Base-by-base conservation (phyloP, 345 rosid genomes). In the Pelargonium nanum region DNA sequence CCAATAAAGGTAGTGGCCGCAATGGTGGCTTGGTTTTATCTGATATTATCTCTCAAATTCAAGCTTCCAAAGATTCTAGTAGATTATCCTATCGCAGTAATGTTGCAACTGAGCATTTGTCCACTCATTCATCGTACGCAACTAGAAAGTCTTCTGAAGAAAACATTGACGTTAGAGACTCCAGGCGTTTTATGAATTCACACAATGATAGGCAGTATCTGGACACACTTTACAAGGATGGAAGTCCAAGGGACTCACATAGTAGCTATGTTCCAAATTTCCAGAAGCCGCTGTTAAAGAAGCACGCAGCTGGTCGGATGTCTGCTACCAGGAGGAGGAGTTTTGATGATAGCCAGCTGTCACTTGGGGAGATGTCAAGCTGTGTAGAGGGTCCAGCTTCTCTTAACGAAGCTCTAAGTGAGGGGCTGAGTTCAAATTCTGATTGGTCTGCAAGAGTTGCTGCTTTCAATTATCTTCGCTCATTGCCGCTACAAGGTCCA, bases 391-490 rank as follows among this genome's bases (percentile, higher is more conserved):
- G 94, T 68, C 97, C 96, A 70, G 82, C 86, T 50, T 89, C 97
- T 69, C 84, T 93, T 20, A 72, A 73, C 56, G 97, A 89, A 69
- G 99, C 99, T 53, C 76, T 94, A 48, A 81, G 78, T 62, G 99
- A 90, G 71, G 97, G 99, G 62, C 83, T 93, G 57, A 80, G 81
- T 78, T 74, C 97, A 65, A 81, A 83, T 77, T 87, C 99, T 73
- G 96, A 93, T 74, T 93, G 99, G 99, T 81, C 74, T 87, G 96
- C 95, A 1, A 83, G 99, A 74, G 96, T 89, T 70, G 92, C 92
- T 67, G 91, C 99, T 63, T 89, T 93, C 76, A 84, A 76, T 77
- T 93, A 85, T 73, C 84, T 93, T 34, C 84, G 77, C 55, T 84
- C 96, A 60, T 78, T 89, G 78, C 78, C 90, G 70, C 96, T 84